Base-by-base conservation (phyloP, 2,329 filamentous ascomycete species). In the Curvularia lunata region DNA sequence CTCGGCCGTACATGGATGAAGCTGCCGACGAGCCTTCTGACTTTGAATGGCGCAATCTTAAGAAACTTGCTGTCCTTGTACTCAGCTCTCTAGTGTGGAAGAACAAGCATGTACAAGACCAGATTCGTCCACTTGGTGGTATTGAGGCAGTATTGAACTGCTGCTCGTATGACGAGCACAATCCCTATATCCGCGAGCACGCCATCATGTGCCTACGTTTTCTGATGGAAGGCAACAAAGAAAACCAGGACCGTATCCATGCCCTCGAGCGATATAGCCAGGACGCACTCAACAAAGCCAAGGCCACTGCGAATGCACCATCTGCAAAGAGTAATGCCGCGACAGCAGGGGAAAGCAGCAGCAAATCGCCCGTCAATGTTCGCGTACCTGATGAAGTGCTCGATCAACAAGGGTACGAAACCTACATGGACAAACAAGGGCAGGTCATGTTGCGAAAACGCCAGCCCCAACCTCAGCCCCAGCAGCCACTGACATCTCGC, bases 41-140 rank as follows among this genome's bases (percentile, higher is more conserved):
- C 64, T 89, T 88, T 58, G 86, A 88, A 74, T 89, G 86, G 86
- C 90, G 79, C 77, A 96, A 95, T 54, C 88, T 97, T 69, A 98
- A 98, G 79, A 95, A 92, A 48, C 88, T 97, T 58, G 92, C 96
- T 41, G 90, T 98, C 12, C 88, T 95, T 49, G 95, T 97, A 34
- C 85, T 98, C 10, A 93, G 91, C 0, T 92, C 90, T 0, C 85
- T 98, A 0, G 88, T 97, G 3, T 96, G 95, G 83, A 95, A 95
- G 48, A 91, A 90, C 66, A 85, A 89, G 1, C 85, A 87, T 8
- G 93, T 97, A 0, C 94, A 98, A 77, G 87, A 90, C 67, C 94
- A 97, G 74, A 91, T 98, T 61, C 86, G 96, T 43, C 85, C 88
- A 48, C 86, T 94, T 68, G 91, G 92, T 63, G 94, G 94, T 41